Conservation (phyloP, 2,329 filamentous ascomycete species). For the Alternaria incomplexa region DNA sequence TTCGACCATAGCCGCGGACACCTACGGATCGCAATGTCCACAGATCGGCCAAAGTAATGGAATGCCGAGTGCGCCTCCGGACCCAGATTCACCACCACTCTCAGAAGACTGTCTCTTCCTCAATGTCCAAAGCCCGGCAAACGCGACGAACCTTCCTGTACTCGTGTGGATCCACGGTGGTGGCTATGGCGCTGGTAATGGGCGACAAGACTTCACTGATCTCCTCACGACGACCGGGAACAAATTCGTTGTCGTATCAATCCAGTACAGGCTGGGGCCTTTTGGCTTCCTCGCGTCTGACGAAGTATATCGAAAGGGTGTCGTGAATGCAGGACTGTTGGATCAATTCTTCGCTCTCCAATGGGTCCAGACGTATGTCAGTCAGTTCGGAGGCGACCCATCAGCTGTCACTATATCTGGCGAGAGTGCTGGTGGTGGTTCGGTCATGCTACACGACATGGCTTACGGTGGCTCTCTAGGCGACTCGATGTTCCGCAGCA, state of each 20-base stretch:
- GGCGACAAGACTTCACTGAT: conserved; percentile 44
- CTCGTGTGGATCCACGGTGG: conserved; percentile 37
- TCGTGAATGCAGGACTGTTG: conserved; percentile 49
- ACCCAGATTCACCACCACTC: background rate
- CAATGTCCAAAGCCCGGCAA: conserved; percentile 41
- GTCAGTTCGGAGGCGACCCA: conserved; percentile 33
- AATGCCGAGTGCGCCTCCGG: background rate
- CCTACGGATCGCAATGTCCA: conserved; percentile 10
- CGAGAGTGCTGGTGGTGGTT: conserved; percentile 43
- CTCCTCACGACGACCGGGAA: conserved; percentile 56
- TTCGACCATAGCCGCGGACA: background rate
- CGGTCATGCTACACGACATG: conserved; percentile 37
- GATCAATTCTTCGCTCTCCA: conserved; percentile 59
- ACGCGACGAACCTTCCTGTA: conserved; percentile 36
- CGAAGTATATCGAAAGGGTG: conserved; percentile 46
- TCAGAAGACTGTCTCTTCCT: conserved; percentile 48
- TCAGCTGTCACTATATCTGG: conserved; percentile 44
- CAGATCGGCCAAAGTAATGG: background rate
- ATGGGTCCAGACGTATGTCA: conserved; percentile 59
- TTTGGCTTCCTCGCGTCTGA: conserved; percentile 53
- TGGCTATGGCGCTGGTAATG: conserved; percentile 49
- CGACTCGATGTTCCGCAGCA: conserved; percentile 45
- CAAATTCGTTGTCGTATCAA: conserved; percentile 55
- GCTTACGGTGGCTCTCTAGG: conserved; percentile 42
- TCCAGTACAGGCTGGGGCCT: conserved; percentile 58